Evolutionary conservation across 352 stramenopile genomes (phyloP), one percentile per base, ranked within the genome.

Genomic region (Phytophthora boehmeriae): DNA sequence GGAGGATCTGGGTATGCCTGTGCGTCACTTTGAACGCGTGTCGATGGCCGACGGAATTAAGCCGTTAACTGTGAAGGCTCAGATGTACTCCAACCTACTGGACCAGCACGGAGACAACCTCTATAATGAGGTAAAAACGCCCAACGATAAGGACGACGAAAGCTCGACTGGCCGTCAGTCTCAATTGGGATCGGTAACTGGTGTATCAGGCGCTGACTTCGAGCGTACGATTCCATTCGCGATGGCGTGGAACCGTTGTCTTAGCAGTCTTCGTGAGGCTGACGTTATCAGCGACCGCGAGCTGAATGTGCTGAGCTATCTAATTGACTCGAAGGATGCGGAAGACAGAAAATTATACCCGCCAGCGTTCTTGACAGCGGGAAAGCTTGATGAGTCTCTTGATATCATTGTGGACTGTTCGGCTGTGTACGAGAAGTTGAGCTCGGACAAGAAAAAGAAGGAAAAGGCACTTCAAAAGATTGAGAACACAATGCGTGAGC

Each of bases 361-460:
- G 2, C 85, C 87, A n/a, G 87, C 85, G 1, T 96, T 96, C 51
- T 67, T 96, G 41, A 94, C 87, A 4, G 87, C 87, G 25, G 87
- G 87, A 8, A 96, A 94, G 44, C 44, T 96, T n/a, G 85, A 96
- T 50, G 85, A 96, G 60, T 93, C 87, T 11, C 71, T 96, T 20
- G 87, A 96, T 47, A 96, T 94, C 48, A 88, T 93, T 38, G 76
- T 78, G 0, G 87, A 96, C 22, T 96, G 87, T 42, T 78, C 80
- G 0, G 71, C 83, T 13, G 56, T 94, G 22, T 93, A 94, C 52
- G 83, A 96, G 51, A 92, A 92, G 55, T 72, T 96, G 19, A 88
- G 81, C 52, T 82, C 76, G 1, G 87, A 94, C 68, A 93, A 95
- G 62, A 96, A 96, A 66, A 94, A 94, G 63, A 93, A 96, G 50